Evolutionary conservation across 495 filamentous ascomycete species (phyloP).

Genomic region (Thermochaetoides thermophila): DNA sequence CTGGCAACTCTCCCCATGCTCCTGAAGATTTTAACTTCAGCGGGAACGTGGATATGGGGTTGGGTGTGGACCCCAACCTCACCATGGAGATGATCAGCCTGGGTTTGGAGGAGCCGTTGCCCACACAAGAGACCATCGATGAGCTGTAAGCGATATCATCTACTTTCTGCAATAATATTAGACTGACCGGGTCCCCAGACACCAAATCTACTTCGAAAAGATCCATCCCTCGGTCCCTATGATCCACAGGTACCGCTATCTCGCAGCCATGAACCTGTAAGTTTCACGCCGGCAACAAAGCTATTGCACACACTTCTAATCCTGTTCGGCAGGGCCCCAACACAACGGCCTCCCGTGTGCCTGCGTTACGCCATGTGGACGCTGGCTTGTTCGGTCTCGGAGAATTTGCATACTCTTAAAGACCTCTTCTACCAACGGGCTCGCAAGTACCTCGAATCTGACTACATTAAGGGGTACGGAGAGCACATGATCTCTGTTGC

Average conservation of each 20-base stretch:
- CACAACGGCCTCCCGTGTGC: slow-evolving; percentile 72
- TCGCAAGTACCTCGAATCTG: slow-evolving; percentile 75
- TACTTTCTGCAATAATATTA: too few species aligned
- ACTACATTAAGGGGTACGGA: slow-evolving; percentile 87
- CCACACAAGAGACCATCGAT: slow-evolving; percentile 73
- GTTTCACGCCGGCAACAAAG: slow-evolving; percentile 5
- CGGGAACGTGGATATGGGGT: slow-evolving; percentile 29
- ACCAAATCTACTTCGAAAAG: slow-evolving; percentile 81
- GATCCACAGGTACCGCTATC: slow-evolving; percentile 75
- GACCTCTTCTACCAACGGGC: slow-evolving; percentile 77
- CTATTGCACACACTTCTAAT: slow-evolving; percentile 9
- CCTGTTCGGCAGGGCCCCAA: slow-evolving; percentile 40
- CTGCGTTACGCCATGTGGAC: slow-evolving; percentile 93
- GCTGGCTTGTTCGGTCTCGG: slow-evolving; percentile 64
- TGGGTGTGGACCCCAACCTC: slow-evolving; percentile 37
- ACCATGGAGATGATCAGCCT: slow-evolving; percentile 89
- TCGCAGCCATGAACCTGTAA: slow-evolving; percentile 66
- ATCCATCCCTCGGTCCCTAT: slow-evolving; percentile 74
- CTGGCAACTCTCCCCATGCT: slow-evolving; percentile 33
- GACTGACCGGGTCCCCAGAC: slow-evolving; percentile 29
- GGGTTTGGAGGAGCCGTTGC: slow-evolving; percentile 83
- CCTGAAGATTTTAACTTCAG: slow-evolving; percentile 33
- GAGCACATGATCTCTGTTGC: slow-evolving; percentile 71
- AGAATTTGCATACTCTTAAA: slow-evolving; percentile 63
- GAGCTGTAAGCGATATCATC: slow-evolving; percentile 56